Evolutionary conservation across 202 grass and related monocot genomes (phyloP).

Genomic region (Alloteropsis angusta): DNA sequence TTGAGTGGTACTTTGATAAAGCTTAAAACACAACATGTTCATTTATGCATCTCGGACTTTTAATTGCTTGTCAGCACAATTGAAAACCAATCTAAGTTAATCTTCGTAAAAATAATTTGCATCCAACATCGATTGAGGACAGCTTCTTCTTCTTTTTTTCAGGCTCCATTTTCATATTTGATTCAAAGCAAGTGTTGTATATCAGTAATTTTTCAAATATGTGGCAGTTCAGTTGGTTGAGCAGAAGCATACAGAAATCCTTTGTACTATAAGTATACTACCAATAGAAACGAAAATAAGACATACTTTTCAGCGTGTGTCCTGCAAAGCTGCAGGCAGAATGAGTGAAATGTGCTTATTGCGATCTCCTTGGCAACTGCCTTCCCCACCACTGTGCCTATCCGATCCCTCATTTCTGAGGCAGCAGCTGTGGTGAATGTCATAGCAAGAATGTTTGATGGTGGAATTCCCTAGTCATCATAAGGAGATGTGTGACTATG

Average conservation of each 20-base stretch:
- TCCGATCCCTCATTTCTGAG: slow-evolving; percentile 86
- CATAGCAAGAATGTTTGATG: slow-evolving; percentile 84
- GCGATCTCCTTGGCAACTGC: slow-evolving; percentile 68
- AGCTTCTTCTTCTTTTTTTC: neutral
- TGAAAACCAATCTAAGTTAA: slow-evolving; percentile 19
- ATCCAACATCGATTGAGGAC: neutral
- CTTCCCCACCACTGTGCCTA: slow-evolving; percentile 76
- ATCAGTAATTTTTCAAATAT: neutral
- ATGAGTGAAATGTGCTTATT: slow-evolving; percentile 96
- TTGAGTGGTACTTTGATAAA: neutral
- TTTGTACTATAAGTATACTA: neutral
- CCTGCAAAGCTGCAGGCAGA: slow-evolving; percentile 89
- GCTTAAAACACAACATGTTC: neutral
- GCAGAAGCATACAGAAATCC: neutral
- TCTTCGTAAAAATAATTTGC: neutral
- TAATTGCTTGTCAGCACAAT: neutral
- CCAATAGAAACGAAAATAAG: neutral
- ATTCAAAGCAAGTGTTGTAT: neutral
- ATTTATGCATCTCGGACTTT: neutral
- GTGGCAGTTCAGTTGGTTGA: neutral
- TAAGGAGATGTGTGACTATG: neutral
- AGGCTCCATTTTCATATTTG: slow-evolving; percentile 2
- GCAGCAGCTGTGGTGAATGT: slow-evolving; percentile 90
- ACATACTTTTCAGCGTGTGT: slow-evolving; percentile 82
- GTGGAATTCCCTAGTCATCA: slow-evolving; percentile 49